Base-by-base conservation (phyloP, 2,329 filamentous ascomycete species). In the Alternaria sp. region DNA sequence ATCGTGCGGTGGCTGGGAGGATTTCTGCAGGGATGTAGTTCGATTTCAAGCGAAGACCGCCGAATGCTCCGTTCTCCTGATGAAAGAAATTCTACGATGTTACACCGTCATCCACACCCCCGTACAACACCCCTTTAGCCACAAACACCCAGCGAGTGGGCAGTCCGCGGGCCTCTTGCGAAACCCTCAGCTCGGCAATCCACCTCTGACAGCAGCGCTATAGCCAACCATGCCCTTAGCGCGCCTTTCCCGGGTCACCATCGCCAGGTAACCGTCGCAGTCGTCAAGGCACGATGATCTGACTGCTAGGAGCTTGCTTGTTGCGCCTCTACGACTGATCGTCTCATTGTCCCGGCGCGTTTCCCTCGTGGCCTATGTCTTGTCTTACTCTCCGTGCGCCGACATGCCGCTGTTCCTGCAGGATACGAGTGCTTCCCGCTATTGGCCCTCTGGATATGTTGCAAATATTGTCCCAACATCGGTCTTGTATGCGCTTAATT, bases 1-100 rank as follows among this genome's bases (percentile, higher is more conserved):
- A 66, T 63, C 64, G 68, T 42, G 67, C 58, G 62, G 72, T 74
- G 72, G 73, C 71, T 74, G 72, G 72, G 65, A 61, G 64, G 46
- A 68, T 69, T 70, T 67, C 61, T 62, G 59, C 69, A 62, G 58
- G 68, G 68, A 63, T 63, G 41, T 30, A 11, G 41, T 14, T 38
- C 42, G 28, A 49, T 36, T 51, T 36, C 48, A 42, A 52, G 62
- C 61, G 38, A 61, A 58, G 68, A 57, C 67, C 71, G 62, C 65
- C 57, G 42, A 55, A 41, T 61, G 66, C 64, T 44, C 66, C 56
- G 57, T 63, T 57, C 57, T 63, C 56, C 57, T 62, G 51, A 58
- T 61, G 67, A 69, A 62, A 54, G 67, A 70, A 72, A 72, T 72
- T 74, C 74, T 74, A 76, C 73, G 67, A 75, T 64, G 72, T 74